A percentile compares a stretch with the other conserved stretches of the same genome.
Conservation (phyloP, 768 basidiomycete genomes). For the Amanita thiersii region DNA sequence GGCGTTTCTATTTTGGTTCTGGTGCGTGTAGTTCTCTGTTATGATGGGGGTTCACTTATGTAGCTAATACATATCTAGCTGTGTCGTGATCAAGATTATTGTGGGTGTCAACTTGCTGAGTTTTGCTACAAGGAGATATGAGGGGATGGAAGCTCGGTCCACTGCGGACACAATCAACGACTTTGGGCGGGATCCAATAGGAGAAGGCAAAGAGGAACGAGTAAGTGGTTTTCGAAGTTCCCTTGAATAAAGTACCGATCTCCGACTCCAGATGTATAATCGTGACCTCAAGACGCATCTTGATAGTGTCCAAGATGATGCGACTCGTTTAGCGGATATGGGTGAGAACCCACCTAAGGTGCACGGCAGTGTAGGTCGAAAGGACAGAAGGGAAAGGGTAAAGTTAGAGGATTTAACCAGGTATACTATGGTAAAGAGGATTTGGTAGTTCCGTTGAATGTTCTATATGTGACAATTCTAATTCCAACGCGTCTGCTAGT, state of each 20-base stretch:
- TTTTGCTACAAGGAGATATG: constrained; percentile 68
- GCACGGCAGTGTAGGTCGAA: constrained; percentile 37
- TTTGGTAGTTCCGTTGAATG: constrained; percentile 54
- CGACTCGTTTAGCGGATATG: constrained; percentile 58
- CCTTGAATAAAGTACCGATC: not conserved
- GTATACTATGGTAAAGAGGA: constrained; percentile 94
- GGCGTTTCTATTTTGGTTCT: constrained; percentile 72
- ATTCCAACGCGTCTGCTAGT: too few relatives aligned
- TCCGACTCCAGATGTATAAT: constrained; percentile 61
- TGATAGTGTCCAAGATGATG: constrained; percentile 64
- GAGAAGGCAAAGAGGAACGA: constrained; percentile 82
- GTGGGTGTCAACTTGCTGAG: constrained; percentile 82
- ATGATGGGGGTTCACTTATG: not conserved
- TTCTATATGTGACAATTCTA: too few relatives aligned
- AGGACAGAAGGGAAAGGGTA: constrained; percentile 28
- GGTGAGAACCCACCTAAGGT: constrained; percentile 46
- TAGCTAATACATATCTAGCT: constrained; percentile 29
- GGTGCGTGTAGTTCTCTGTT: constrained; percentile 42
- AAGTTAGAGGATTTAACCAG: constrained; percentile 84
- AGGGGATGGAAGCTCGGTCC: constrained; percentile 72
- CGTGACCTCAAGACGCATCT: constrained; percentile 68
- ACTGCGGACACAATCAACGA: constrained; percentile 75
- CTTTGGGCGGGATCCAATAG: constrained; percentile 85
- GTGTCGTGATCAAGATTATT: constrained; percentile 86
- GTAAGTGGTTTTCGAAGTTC: constrained; percentile 26